Base-by-base conservation (phyloP, 192 early-diverging fungal species). In the Phlyctochytrium bullatum region DNA sequence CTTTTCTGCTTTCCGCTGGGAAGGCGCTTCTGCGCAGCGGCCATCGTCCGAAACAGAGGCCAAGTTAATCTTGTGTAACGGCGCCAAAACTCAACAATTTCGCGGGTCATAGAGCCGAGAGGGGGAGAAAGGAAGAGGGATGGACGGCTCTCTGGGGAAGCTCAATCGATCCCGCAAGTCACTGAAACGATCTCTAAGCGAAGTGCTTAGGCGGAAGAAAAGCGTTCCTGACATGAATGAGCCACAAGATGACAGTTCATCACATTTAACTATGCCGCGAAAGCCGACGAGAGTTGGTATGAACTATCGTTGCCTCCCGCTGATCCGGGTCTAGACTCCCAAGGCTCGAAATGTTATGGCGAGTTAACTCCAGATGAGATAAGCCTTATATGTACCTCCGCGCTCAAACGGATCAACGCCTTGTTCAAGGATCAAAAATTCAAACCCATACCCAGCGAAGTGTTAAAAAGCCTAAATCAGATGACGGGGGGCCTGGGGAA, bases 361-460 rank as follows among this genome's bases (percentile, higher is more conserved):
- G 66, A 77, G 36, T 34, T 77, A 0, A 53, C 75, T 14, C 53
- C 61, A 12, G 64, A 60, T 16, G 75, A 77, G 23, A 34, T 77
- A 2, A 51, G 50, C 17, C 36, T 66, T 10, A 34, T 77, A 3
- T 35, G 61, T 1, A 2, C 32, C 27, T 72, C 71, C 24, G 71
- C 75, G 0, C 65, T 77, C 12, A 67, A 64, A 36, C 35, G 72
- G 32, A 24, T 80, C 30, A 80, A 80, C 63, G 66, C 65, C n/a
- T 67, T 77, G 23, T 74, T 80, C 58, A 69, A 68, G 50, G 47
- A 62, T 16, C 63, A 70, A 34, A 50, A 53, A 34, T 24, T 77
- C 6, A 60, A 67, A 35, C 10, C 59, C 47, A 34, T 77, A 14
- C 61, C 73, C 6, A 24, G 14, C 29, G 74, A 73, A 31, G 50